Evolutionary conservation across 2,329 filamentous ascomycete species (phyloP).

Genomic region (Ambrosiella cleistominuta): DNA sequence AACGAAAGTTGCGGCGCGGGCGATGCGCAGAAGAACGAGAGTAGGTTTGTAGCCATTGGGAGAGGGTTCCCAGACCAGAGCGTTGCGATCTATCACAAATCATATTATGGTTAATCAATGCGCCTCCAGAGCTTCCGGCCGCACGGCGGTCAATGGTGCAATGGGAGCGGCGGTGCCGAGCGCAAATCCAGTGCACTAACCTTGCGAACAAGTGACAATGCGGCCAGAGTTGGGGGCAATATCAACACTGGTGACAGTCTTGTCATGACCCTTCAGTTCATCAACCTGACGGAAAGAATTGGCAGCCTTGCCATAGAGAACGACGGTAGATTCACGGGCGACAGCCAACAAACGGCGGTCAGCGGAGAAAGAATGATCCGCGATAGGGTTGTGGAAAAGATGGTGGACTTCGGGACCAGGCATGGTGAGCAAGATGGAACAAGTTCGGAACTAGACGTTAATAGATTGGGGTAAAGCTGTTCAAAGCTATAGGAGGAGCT

Average conservation of each 20-base stretch:
- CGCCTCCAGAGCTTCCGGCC: neutral
- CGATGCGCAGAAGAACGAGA: constrained; percentile 89
- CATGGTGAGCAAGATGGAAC: constrained; percentile 36
- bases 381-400: constrained; percentile 89
- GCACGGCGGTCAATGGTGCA: neutral
- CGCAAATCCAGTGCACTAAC: constrained; percentile 25
- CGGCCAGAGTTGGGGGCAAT: constrained; percentile 80
- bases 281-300: constrained; percentile 69
- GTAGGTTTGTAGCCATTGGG: constrained; percentile 89
- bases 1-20: constrained; percentile 88
- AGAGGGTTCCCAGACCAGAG: constrained; percentile 95
- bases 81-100: constrained; percentile 63
- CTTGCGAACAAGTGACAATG: constrained; percentile 95
- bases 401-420: constrained; percentile 80
- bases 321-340: constrained; percentile 73
- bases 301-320: constrained; percentile 64
- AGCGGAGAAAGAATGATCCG: constrained; percentile 93
- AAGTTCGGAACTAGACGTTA: constrained; percentile 15
- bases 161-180: neutral
- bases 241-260: constrained; percentile 88
- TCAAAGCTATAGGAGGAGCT: constrained; percentile 39
- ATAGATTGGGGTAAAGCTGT: neutral
- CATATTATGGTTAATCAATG: neutral
- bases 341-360: constrained; percentile 81
- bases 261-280: constrained; percentile 91